Base-by-base conservation (phyloP, 2,329 filamentous ascomycete genomes). In the Pseudogymnoascus sp. region DNA sequence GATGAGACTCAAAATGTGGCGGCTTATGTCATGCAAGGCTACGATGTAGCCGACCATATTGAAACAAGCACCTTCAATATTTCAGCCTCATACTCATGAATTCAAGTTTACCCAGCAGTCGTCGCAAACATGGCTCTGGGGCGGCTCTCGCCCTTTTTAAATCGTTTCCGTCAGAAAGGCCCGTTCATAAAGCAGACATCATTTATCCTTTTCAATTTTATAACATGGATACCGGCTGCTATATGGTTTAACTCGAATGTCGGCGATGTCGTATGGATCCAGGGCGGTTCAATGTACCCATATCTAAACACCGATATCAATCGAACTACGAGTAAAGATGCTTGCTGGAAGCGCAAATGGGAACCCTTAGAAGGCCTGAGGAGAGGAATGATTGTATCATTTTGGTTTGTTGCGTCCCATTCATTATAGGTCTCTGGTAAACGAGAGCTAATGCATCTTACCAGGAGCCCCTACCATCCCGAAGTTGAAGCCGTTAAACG, bases 401-500 rank as follows among this genome's bases (percentile, higher is more conserved):
- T 92, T 70, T 79, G 83, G 86, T 88, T 74, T 23, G 80, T 70
- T 26, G 15, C 57, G 17, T 23, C 59, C 17, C 17, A 61, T 35
- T 19, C 15, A 28, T 17, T 11, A 33, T 26, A 19, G 31, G 15
- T 6, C 38, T 60, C 19, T 40, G 8, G 15, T 28, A 15, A 1
- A 57, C 28, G 1, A 33, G 50, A 3, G 9, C 50, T 53, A 35
- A 17, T 28, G 28, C 11, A 21, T 47, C 9, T 26, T 63, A 21
- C 28, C 23, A 92, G 89, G 73, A 90, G 85, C 60, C 92, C 93
- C 0, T 77, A 81, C 13, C 82, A 88, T 65, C 89, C 91, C 0
- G 85, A 90, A 31, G 79, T 83, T 21, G 78, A 87, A 44, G 85
- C 85, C 0, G 84, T 97, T 35, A 99, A 99, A 78, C 82, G 95